Conservation (phyloP, 345 rosid species). For the Raphanus raphanistrum region DNA sequence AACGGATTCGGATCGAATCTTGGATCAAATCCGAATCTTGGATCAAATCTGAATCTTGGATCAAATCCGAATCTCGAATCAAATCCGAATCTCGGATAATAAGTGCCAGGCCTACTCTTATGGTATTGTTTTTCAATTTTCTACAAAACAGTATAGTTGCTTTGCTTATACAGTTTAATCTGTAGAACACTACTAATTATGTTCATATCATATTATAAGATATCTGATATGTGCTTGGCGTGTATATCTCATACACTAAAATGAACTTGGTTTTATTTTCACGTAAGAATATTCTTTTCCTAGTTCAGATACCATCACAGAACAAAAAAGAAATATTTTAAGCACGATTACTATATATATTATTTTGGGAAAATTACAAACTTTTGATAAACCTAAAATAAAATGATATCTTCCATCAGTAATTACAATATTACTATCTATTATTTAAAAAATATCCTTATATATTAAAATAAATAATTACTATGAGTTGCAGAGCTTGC, state of each 20-base stretch:
- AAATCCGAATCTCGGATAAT: too few species aligned
- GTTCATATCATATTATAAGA: background rate
- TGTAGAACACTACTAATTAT: background rate
- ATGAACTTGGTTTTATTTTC: background rate
- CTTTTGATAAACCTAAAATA: background rate
- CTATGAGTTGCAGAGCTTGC: background rate
- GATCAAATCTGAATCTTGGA: too few species aligned
- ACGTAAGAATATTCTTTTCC: background rate
- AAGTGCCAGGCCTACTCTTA: too few species aligned
- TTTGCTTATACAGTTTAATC: background rate
- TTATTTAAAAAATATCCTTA: background rate
- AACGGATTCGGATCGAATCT: too few species aligned
- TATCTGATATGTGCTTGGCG: background rate
- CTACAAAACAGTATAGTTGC: background rate
- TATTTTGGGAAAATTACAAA: background rate
- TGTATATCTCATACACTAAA: too few species aligned
- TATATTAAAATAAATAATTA: background rate
- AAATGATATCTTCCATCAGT: background rate
- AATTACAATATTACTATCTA: background rate
- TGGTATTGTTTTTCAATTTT: slow-evolving; percentile 5
- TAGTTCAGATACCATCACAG: background rate
- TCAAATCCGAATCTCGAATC: too few species aligned
- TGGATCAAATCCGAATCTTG: too few species aligned
- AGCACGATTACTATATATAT: background rate
- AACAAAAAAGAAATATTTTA: background rate